Conservation (phyloP, 1,139 yeast species). For the Geotrichum candidum region DNA sequence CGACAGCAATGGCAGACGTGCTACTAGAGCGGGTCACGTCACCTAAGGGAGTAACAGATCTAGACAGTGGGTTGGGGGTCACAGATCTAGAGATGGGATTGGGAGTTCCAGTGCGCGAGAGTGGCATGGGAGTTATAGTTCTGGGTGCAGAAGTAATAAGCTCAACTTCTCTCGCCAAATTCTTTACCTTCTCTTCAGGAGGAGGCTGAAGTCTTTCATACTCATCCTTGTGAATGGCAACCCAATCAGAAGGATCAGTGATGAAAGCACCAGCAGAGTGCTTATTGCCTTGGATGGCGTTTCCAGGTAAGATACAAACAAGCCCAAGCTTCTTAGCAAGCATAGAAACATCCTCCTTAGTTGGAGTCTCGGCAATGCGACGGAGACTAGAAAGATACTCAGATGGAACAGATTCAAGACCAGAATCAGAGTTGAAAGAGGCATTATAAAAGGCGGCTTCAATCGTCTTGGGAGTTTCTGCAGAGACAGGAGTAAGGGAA, state of each 20-base stretch:
- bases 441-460: neutral
- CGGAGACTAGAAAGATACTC: slow-evolving; percentile 32
- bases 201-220: slow-evolving; percentile 24
- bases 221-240: slow-evolving; percentile 40
- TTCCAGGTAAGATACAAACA: slow-evolving; percentile 13
- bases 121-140: neutral
- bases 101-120: slow-evolving; percentile 4
- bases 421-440: neutral
- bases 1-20: neutral
- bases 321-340: slow-evolving; percentile 31
- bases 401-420: slow-evolving; percentile 33
- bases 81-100: slow-evolving; percentile 1
- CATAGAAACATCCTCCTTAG: slow-evolving; percentile 29
- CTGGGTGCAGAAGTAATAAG: slow-evolving; percentile 3
- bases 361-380: slow-evolving; percentile 34
- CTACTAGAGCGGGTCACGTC: neutral
- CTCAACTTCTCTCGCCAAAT: slow-evolving; percentile 18
- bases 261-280: neutral
- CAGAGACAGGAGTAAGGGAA: slow-evolving; percentile 4
- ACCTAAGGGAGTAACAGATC: slow-evolving; percentile 6
- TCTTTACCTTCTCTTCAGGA: slow-evolving; percentile 14
- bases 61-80: slow-evolving; percentile 2
- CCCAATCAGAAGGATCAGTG: slow-evolving; percentile 33
- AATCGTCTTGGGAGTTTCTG: neutral
- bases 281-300: neutral